A percentile compares a stretch with the other conserved stretches of the same genome.
These are phyloP conservation scores for Colletotrichum tabaci DNA, from an alignment of 2,329 filamentous ascomycete genomes.

Conservation along the genomic window DNA sequence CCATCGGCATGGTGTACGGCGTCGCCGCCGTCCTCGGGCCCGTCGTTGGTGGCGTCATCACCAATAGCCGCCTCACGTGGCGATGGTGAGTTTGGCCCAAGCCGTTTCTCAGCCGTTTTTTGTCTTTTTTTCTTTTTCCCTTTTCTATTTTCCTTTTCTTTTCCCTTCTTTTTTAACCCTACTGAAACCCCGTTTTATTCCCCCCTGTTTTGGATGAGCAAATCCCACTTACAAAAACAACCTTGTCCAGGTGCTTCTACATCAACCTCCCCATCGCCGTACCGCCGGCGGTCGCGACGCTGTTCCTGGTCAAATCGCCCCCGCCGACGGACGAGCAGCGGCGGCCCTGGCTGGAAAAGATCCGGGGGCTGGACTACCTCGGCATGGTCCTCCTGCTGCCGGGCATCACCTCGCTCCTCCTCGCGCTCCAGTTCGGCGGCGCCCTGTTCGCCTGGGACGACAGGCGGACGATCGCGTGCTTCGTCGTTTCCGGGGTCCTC, in stretches of 20 bases:
- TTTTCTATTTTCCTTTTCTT: too few relatives aligned
- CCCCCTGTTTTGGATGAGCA: background rate
- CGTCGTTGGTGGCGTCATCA: constrained; percentile 42
- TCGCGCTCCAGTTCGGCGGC: constrained; percentile 62
- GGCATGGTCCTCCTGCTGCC: constrained; percentile 45
- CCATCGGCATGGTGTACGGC: constrained; percentile 34
- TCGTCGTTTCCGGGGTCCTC: constrained; percentile 49
- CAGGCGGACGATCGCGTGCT: constrained; percentile 49
- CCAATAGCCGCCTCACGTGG: constrained; percentile 28
- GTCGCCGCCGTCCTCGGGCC: constrained; percentile 30
- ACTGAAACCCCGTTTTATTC: too few relatives aligned
- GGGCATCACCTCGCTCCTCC: constrained; percentile 55
- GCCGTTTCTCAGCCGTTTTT: too few relatives aligned
- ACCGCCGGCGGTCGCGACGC: constrained; percentile 46
- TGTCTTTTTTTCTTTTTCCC: too few relatives aligned
- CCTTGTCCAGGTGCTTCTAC: constrained; percentile 44
- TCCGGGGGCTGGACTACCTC: constrained; percentile 43
- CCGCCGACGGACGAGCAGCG: constrained; percentile 32
- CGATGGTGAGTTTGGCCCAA: constrained; percentile 21
- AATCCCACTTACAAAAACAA: too few relatives aligned
- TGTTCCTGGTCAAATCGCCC: constrained; percentile 44
- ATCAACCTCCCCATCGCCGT: constrained; percentile 51
- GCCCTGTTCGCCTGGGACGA: constrained; percentile 51
- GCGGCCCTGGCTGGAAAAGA: constrained; percentile 40
- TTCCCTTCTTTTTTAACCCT: too few relatives aligned